Evolutionary conservation across 148 eudicot genomes (phyloP).

Genomic region (Vaccinium myrtillus): DNA sequence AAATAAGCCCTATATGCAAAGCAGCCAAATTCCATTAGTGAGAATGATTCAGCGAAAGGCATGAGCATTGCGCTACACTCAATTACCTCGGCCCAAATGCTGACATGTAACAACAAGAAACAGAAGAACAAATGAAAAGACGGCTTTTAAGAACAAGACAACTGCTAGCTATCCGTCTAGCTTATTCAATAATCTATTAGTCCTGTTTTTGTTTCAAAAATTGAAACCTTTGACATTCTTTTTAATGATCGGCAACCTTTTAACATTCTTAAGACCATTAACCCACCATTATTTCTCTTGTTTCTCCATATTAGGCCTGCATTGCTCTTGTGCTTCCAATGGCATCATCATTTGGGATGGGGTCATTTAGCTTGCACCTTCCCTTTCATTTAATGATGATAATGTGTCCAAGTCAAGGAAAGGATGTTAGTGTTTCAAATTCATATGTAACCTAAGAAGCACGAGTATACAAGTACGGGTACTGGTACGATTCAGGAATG

Average conservation of each 20-base stretch:
- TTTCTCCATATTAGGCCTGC: not conserved
- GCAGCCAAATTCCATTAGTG: not conserved
- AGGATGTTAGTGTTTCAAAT: too few relatives aligned
- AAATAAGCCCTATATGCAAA: not conserved
- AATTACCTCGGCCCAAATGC: not conserved
- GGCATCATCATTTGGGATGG: not conserved
- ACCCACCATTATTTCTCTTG: constrained; percentile 14
- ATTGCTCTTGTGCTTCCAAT: not conserved
- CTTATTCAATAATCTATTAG: not conserved
- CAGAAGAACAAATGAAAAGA: not conserved
- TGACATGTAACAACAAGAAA: not conserved
- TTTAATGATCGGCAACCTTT: not conserved
- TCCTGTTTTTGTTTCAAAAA: not conserved
- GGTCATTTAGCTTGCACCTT: too few relatives aligned
- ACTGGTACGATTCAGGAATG: too few relatives aligned
- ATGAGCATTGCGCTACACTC: not conserved
- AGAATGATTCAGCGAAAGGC: not conserved
- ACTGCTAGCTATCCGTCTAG: not conserved
- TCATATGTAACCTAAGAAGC: too few relatives aligned
- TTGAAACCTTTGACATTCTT: not conserved
- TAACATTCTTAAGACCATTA: not conserved
- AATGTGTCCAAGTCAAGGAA: too few relatives aligned
- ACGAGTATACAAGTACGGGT: too few relatives aligned
- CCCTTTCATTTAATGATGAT: too few relatives aligned
- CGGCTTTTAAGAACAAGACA: not conserved